A percentile compares a stretch with the other conserved stretches of the same genome.
Evolutionary conservation across 805 yeast genomes (phyloP).

Genomic region (Candida insectorum): DNA sequence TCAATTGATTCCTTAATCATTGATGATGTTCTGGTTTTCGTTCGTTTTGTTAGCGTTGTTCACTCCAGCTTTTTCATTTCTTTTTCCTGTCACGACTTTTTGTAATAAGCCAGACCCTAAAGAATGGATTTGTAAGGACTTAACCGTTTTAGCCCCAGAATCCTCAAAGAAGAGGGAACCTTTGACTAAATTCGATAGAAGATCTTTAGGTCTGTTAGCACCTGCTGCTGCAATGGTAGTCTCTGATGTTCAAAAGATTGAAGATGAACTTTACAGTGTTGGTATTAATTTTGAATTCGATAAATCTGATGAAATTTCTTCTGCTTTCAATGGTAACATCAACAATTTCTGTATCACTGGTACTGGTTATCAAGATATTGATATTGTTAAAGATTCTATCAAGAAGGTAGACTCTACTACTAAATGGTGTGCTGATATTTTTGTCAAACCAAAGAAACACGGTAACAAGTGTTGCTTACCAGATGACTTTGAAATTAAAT

Average conservation of each 20-base stretch:
- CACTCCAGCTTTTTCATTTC: no score
- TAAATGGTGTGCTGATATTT: slow-evolving; percentile 20
- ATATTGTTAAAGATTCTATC: slow-evolving; percentile 10
- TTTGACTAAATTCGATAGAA: slow-evolving; percentile 1
- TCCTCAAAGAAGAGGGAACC: no score
- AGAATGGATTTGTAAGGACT: no score
- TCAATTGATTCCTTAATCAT: no score
- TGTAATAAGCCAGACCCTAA: no score
- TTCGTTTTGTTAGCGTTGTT: no score
- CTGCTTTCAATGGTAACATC: slow-evolving; percentile 13
- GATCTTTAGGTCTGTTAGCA: slow-evolving; percentile 5
- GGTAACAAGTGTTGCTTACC: slow-evolving; percentile 23
- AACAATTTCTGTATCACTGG: slow-evolving; percentile 16
- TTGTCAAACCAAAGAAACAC: slow-evolving; percentile 16
- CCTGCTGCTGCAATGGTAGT: slow-evolving; percentile 24
- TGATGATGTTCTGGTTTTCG: no score
- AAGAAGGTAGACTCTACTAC: slow-evolving; percentile 12
- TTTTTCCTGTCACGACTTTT: no score
- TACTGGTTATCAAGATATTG: slow-evolving; percentile 13
- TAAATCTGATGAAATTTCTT: slow-evolving; percentile 16
- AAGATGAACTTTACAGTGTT: slow-evolving; percentile 17
- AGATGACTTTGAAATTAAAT: slow-evolving; percentile 16
- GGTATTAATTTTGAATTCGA: slow-evolving; percentile 22
- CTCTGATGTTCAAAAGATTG: slow-evolving; percentile 19
- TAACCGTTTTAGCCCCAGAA: no score